These are phyloP conservation scores for Picea sitchensis DNA, from an alignment of 75 land plant genomes.

Conservation along the genomic window DNA sequence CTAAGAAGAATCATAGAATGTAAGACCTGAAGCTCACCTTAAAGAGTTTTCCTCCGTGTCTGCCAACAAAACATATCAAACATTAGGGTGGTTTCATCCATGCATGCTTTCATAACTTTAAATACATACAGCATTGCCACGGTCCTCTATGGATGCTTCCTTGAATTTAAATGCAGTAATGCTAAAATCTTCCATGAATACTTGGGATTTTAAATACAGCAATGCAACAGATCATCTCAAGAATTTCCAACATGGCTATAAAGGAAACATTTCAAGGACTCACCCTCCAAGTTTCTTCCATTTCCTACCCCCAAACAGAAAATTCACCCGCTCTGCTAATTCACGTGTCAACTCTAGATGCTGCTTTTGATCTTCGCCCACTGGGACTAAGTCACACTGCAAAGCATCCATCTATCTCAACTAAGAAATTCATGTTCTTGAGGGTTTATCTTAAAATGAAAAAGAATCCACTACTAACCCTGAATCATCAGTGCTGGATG, in stretches of 20 bases:
- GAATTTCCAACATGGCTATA: neutral
- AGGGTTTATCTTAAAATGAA: conserved; percentile 4
- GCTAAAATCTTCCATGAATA: neutral
- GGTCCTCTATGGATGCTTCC: neutral
- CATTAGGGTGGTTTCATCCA: neutral
- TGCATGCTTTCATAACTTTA: neutral
- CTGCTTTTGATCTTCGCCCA: conserved; percentile 97
- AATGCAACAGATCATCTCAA: neutral
- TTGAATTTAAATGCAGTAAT: neutral
- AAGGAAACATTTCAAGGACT: conserved; percentile 2
- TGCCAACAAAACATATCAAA: conserved; percentile 23
- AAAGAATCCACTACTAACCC: neutral
- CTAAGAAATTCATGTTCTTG: conserved; percentile 15
- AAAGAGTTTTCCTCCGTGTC: conserved; percentile 75
- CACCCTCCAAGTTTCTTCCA: conserved; percentile 99
- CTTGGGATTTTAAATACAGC: neutral
- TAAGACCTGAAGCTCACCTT: conserved; percentile 46
- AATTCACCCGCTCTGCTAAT: conserved; percentile 84
- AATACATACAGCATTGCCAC: neutral
- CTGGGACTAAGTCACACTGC: conserved; percentile 97
- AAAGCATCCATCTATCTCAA: conserved; percentile 17
- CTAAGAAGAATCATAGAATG: neutral
- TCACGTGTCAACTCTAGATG: conserved; percentile 96
- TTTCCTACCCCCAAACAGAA: conserved; percentile 86
- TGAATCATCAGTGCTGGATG: neutral